Percentiles rank a stretch among this genome's conserved stretches.
Evolutionary conservation across 164 flowering plant species (phyloP).

Genomic region (Chimonanthus salicifolius): DNA sequence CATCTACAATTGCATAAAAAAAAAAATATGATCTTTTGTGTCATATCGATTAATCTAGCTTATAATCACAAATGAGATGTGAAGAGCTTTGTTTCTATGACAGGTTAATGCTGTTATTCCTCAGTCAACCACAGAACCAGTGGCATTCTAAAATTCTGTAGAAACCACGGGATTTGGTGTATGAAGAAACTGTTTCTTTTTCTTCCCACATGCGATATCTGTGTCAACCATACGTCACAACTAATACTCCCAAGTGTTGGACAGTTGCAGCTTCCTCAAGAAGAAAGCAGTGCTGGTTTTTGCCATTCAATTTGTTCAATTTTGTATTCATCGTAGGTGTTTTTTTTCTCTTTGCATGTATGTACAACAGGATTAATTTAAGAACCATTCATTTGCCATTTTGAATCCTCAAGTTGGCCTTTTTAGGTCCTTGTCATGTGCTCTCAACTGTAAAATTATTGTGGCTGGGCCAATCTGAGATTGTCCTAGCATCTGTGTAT

Average conservation of each 20-base stretch:
- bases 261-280: not conserved
- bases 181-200: not conserved
- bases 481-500: not conserved
- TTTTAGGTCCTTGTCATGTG: not conserved
- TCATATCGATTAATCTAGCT: not conserved
- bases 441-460: too few species aligned
- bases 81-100: not conserved
- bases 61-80: not conserved
- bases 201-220: not conserved
- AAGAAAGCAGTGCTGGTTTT: not conserved
- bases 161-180: not conserved
- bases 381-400: not conserved
- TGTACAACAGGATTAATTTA: constrained; percentile 1
- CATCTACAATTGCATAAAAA: not conserved
- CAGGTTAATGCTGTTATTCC: constrained; percentile 45
- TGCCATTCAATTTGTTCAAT: not conserved
- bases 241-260: not conserved
- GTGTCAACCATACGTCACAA: not conserved
- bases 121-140: constrained; percentile 46
- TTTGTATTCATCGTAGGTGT: not conserved
- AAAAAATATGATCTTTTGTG: not conserved
- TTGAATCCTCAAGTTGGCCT: not conserved
- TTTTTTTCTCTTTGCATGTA: not conserved
- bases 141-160: constrained; percentile 47
- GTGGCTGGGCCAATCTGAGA: not conserved